Base-by-base conservation (phyloP, 352 stramenopile species). In the Pythium angustatum region DNA sequence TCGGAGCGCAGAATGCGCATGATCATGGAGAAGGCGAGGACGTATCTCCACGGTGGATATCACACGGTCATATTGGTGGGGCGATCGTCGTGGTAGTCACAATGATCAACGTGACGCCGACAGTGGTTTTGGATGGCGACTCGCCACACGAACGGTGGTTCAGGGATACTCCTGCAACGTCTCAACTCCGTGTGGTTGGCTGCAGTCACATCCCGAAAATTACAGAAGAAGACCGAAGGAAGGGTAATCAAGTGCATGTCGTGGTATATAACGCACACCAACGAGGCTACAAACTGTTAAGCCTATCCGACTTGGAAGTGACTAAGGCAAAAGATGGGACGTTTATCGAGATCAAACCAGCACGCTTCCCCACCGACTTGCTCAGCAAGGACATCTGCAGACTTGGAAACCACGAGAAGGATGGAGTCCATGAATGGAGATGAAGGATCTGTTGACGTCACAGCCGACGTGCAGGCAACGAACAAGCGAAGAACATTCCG, bases 11-110 rank as follows among this genome's bases (percentile, higher is more conserved):
- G 58, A 0, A 66, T 58, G 53, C 62, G 43, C 21, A 62, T 64
- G 53, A 51, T 68, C 21, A 62, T 68, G 62, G 51, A 68, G 40
- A 64, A 62, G 47, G 27, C 52, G n/a, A 54, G 61, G 19, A 28
- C 15, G 6, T 34, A 62, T 41, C 51, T 68, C 24, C 58, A 56
- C 49, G 40, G 54, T 14, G 50, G 34, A 22, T 45, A 60, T 27
- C 38, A 60, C 17, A 34, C 60, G 7, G 7, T 54, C 4, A 33
- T 34, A 61, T 56, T 14, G 51, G 52, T 33, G 40, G 60, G 49
- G 59, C 49, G 24, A 51, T 66, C 31, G 41, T 49, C 22, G 53
- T 50, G 36, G 59, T 47, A 11, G 49, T 52, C 30, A 22, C n/a
- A 3, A 30, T 64, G 14, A 64, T 64, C 61, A 59, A 58, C 27